A percentile compares a stretch with the other conserved stretches of the same genome.
These are phyloP conservation scores for Blastocladiella emersonii DNA, from an alignment of 371 early-diverging fungal species.

Conservation along the genomic window DNA sequence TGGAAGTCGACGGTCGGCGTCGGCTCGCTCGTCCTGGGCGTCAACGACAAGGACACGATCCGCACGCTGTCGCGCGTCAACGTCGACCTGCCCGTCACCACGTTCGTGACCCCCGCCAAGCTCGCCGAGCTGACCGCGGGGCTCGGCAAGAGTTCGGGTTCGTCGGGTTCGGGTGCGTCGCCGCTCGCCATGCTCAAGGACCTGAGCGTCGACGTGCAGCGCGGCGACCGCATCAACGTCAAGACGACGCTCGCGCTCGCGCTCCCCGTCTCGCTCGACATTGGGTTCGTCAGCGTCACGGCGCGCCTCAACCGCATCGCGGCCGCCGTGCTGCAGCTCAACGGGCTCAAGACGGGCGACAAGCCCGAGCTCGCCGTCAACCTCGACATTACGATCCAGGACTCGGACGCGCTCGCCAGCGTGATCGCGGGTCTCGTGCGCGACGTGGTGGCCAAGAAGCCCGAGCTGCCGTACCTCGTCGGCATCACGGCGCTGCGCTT, in stretches of 20 bases:
- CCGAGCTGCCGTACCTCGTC: neutral
- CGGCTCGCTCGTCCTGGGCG: neutral
- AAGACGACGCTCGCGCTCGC: neutral
- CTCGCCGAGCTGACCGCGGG: neutral
- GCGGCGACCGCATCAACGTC: neutral
- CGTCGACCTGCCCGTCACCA: slow-evolving; percentile 3
- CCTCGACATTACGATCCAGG: neutral
- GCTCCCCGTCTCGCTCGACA: neutral
- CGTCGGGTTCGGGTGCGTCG: neutral
- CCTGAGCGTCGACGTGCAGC: neutral
- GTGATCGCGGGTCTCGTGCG: neutral
- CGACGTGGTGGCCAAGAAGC: neutral
- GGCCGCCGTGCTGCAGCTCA: neutral
- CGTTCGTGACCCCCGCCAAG: neutral
- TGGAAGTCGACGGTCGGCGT: slow-evolving; percentile 3
- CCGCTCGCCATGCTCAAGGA: neutral
- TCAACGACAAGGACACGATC: neutral
- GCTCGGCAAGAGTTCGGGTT: neutral
- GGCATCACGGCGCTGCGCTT: neutral
- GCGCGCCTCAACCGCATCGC: neutral
- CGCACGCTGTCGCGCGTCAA: neutral
- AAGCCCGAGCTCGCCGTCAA: neutral
- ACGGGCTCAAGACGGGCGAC: slow-evolving; percentile 1
- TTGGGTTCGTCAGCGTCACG: neutral
- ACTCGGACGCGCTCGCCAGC: neutral